Conservation (phyloP, 306 rosid species). For the Astragalus glycyphyllos region DNA sequence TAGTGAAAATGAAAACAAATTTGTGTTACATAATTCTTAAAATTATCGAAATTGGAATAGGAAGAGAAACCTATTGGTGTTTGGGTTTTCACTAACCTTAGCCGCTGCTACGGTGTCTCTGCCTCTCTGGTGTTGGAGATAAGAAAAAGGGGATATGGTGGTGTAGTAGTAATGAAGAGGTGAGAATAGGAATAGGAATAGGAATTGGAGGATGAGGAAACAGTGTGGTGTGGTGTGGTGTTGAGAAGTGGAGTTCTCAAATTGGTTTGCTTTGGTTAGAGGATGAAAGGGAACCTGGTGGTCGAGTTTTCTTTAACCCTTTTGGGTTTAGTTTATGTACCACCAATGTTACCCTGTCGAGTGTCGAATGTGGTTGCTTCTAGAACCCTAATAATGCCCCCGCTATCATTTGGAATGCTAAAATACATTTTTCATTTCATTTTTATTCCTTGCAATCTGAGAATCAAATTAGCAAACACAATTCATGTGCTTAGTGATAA, state of each 20-base stretch:
- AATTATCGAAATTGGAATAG: slow-evolving; percentile 2
- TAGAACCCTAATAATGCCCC: slow-evolving; percentile 38
- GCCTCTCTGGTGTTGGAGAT: neutral
- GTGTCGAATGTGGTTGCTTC: slow-evolving; percentile 13
- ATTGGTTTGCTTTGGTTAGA: neutral
- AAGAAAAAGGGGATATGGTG: neutral
- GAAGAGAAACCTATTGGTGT: slow-evolving; percentile 36
- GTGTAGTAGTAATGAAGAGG: neutral
- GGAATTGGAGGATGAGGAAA: slow-evolving; percentile 49
- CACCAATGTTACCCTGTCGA: neutral
- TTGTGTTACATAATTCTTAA: neutral
- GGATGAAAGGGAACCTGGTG: slow-evolving; percentile 37
- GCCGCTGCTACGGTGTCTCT: slow-evolving; percentile 13
- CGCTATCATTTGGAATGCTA: neutral
- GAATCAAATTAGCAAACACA: too few relatives aligned
- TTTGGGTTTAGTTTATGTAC: neutral
- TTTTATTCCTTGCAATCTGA: too few relatives aligned
- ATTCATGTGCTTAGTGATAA: too few relatives aligned
- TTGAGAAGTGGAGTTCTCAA: slow-evolving; percentile 13
- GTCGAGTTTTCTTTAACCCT: slow-evolving; percentile 31
- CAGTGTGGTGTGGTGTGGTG: slow-evolving; percentile 2
- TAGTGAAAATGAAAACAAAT: neutral
- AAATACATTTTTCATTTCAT: neutral
- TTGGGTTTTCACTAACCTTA: slow-evolving; percentile 19
- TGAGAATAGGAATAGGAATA: neutral